Evolutionary conservation across 2,329 filamentous ascomycete species (phyloP), one percentile per base, ranked within the genome.

Genomic region (Aspergillus caelatus): DNA sequence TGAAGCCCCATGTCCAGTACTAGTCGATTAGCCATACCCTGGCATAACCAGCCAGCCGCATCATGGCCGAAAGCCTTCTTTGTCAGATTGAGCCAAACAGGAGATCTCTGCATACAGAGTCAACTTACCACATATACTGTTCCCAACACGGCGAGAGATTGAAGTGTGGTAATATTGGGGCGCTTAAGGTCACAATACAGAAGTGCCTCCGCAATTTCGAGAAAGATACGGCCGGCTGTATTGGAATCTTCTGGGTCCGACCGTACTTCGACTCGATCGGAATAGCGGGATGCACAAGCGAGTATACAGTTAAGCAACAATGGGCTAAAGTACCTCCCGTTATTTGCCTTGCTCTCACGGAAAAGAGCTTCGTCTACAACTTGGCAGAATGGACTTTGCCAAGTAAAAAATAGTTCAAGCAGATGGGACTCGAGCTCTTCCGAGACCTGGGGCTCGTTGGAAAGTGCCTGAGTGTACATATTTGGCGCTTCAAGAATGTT

Each of bases 1-100:
- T 80, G 78, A 0, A 79, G 65, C 0, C 78, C 78, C 75, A 79
- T 77, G 32, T 80, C 78, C 0, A 78, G 68, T 9, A 71, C 73
- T 11, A 80, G 61, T 7, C 76, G 70, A 54, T 65, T 73, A 1
- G 77, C 77, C 73, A 79, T 78, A 0, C 77, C 77, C 28, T 77
- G 73, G 48, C 76, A 71, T 9, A 78, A 70, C 76, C 76, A 78
- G 1, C 76, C 74, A 1, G 74, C 71, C 4, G 77, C 75, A 65
- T 79, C 77, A 6, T 69, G 69, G 2, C 77, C 77, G 9, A 71
- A 71, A 9, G 75, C 72, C 76, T 78, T 19, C 1, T 9, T 5
- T 6, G 67, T 23, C 63, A 60, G 12, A 3, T 28, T 36, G 4
- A 14, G 34, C 1, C 11, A 36, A 16, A 10, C n/a, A 4, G 19